Percentiles rank a stretch among this genome's conserved stretches.
phyloP scores from a whole-genome alignment of 1,139 yeast genomes.

The Magnusiomyces sp. region DNA sequence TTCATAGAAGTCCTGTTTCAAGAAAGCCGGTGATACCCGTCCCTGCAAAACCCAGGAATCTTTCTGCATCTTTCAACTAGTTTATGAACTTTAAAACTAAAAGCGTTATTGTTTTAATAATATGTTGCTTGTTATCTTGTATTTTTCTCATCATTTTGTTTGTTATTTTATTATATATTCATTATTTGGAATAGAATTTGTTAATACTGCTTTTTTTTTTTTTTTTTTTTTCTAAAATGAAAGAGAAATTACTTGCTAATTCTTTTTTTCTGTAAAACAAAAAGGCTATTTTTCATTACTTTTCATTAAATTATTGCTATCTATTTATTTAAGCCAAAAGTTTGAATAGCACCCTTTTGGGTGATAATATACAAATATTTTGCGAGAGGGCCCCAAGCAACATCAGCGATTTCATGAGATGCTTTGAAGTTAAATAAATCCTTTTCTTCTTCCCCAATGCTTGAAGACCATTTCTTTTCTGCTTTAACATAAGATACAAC shows the following conservation, averaged over 20 bases:
- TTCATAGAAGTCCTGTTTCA: neutral
- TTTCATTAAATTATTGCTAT: too few relatives aligned
- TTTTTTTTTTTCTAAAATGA: too few relatives aligned
- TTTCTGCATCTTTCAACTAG: neutral
- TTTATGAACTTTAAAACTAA: neutral
- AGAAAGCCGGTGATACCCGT: neutral
- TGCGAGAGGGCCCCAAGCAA: slow-evolving; percentile 20
- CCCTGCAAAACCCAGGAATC: neutral
- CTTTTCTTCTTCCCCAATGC: neutral
- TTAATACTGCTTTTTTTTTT: too few relatives aligned
- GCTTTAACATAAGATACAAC: slow-evolving; percentile 3
- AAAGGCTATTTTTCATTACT: too few relatives aligned
- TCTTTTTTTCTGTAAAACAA: too few relatives aligned
- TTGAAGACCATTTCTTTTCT: slow-evolving; percentile 2
- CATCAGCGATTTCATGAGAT: slow-evolving; percentile 14
- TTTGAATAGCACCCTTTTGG: slow-evolving; percentile 19
- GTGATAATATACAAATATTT: slow-evolving; percentile 16
- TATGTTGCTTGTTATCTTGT: neutral
- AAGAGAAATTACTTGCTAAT: too few relatives aligned
- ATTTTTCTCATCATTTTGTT: neutral
- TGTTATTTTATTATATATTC: neutral
- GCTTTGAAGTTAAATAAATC: slow-evolving; percentile 3
- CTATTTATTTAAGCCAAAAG: slow-evolving; percentile 7
- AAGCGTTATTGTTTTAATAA: neutral
- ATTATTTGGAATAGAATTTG: neutral